Base-by-base conservation (phyloP, 768 basidiomycete genomes). In the Russula griseocarnosa region DNA sequence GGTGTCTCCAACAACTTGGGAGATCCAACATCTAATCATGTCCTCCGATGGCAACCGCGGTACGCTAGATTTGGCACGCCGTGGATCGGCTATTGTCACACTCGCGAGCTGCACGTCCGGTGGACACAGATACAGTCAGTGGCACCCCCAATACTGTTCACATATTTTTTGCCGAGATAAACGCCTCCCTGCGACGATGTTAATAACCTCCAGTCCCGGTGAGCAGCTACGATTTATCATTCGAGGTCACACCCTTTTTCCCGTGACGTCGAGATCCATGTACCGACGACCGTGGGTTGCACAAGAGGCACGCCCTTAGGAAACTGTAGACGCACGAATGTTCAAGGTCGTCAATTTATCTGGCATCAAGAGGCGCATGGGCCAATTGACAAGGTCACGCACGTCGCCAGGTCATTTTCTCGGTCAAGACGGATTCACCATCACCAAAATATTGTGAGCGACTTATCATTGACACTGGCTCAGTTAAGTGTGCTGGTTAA, bases 21-120 rank as follows among this genome's bases (percentile, higher is more conserved):
- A 58, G 56, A 58, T 58, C 52, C 36, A 59, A 49, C 26, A 59
- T 54, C 46, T 54, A 30, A 40, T 64, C 52, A 58, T 53, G 32
- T 28, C 28, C 28, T 28, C 30, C 7, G 30, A 30, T 30, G 30
- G 30, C 30, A 30, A 30, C 30, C 30, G 30, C 30, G 30, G 30
- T 30, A 4, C 30, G 30, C 30, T 6, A 30, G 6, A 30, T 30
- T 28, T 30, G 30, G 30, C 30, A 30, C 3, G 28, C 28, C 3
- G 5, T 28, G 28, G 28, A 28, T 46, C 20, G 51, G 42, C 20
- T 26, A 58, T 52, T 30, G 20, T 26, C n/a, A 52, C 10, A 32
- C 26, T 28, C 18, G 38, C 36, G 50, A 10, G 42, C 10, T 10
- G 24, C 42, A 28, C n/a, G n/a, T n/a, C n/a, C n/a, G n/a, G n/a